Evolutionary conservation across 202 grass and related monocot genomes (phyloP), one percentile per base, ranked within the genome.

Genomic region (Panicum virgatum): DNA sequence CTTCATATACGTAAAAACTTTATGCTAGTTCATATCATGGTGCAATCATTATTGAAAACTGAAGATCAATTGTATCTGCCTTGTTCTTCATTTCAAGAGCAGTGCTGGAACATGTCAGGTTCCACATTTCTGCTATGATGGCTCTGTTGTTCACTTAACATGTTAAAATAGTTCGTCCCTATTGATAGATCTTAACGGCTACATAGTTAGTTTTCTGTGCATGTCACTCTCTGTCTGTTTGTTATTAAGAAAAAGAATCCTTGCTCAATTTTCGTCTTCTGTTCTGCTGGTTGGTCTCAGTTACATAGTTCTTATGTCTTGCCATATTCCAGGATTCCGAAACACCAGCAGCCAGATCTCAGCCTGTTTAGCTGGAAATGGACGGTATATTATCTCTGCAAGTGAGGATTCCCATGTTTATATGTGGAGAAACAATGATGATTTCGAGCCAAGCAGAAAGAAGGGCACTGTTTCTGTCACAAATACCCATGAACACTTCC

Each of bases 281-380:
- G 61, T 66, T 66, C 58, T 53, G 20, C 73, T 51, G 7, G 23
- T 78, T 82, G 67, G 78, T 82, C 72, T 47, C 72, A 42, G 9
- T 42, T 67, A 47, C 39, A 43, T 30, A 48, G 51, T 66, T 48
- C 48, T 62, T 7, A 23, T 76, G 40, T 18, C 44, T 66, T 68
- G 22, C 72, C 82, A 68, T 80, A 63, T 92, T 86, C 91, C 84
- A 97, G 95, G 95, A 34, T 98, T 98, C 80, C 88, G 88, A 50
- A 98, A 98, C 79, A 98, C 90, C 20, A 91, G 76, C 86, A 98
- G 95, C 79, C 95, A 98, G 83, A 94, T 98, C 64, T 94, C 90
- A 82, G 92, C 95, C 64, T 93, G 88, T 83, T 83, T 85, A 32
- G 82, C 90, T 26, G 74, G 82, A 71, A 91, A 93, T 34, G 88